phyloP scores from a whole-genome alignment of 140 eudicot species.

The Bidens hawaiensis region DNA sequence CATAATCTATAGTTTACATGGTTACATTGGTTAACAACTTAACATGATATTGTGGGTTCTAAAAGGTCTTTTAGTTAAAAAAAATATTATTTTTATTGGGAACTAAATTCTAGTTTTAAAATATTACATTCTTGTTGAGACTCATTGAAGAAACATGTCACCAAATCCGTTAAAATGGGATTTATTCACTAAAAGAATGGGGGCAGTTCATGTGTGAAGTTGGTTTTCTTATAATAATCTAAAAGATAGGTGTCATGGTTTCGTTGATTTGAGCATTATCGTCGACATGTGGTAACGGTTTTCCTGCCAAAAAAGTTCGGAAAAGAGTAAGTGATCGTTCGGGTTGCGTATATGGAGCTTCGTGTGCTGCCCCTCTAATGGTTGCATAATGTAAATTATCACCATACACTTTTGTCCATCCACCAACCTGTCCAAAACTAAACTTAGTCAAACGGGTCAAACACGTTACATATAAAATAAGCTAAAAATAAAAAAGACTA shows the following conservation, averaged over 20 bases:
- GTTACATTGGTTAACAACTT: too few relatives aligned
- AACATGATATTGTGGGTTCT: too few relatives aligned
- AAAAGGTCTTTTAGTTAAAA: background rate
- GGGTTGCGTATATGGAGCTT: conserved; percentile 73
- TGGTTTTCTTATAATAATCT: background rate
- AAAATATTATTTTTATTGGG: too few relatives aligned
- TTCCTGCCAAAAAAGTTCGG: conserved; percentile 43
- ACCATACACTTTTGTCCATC: conserved; percentile 75
- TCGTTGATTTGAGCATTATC: background rate
- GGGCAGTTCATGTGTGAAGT: background rate
- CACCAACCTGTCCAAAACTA: conserved; percentile 51
- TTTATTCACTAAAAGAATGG: conserved; percentile 6
- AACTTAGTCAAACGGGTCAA: background rate
- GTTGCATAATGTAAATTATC: conserved; percentile 60
- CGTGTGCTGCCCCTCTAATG: conserved; percentile 83
- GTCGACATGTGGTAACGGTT: conserved; percentile 35
- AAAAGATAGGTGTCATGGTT: background rate
- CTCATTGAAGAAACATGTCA: conserved; percentile 25
- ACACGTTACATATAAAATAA: background rate
- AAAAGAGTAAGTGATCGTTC: conserved; percentile 60
- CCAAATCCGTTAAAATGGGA: background rate
- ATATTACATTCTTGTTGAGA: background rate
- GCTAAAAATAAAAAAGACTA: background rate
- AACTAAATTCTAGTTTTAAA: too few relatives aligned
- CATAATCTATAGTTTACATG: too few relatives aligned